These are phyloP conservation scores for Trypanosomatidae sp. DNA, from an alignment of 208 protist genomes.

Conservation along the genomic window DNA sequence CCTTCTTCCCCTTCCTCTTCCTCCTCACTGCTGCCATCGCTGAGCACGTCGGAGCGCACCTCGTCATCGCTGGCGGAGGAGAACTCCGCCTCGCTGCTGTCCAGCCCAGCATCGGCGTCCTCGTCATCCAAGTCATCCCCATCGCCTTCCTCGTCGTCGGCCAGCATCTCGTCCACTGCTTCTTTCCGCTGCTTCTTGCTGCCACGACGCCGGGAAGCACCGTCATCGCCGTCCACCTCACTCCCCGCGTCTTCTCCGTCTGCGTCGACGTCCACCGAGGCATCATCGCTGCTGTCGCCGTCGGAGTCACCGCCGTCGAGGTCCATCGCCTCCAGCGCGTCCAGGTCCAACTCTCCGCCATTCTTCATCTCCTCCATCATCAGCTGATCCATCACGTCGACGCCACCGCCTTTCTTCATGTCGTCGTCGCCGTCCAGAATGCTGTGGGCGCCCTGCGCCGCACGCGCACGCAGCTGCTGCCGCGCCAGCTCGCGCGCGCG, in stretches of 20 bases:
- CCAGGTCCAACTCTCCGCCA: slow-evolving; percentile 35
- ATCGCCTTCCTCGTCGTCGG: slow-evolving; percentile 1
- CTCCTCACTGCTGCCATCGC: slow-evolving; percentile 48
- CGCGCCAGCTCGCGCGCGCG: slow-evolving; percentile 15
- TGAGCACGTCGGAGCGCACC: slow-evolving; percentile 15
- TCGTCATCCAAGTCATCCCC: slow-evolving; percentile 8
- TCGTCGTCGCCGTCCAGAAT: slow-evolving; percentile 28
- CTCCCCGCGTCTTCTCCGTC: slow-evolving; percentile 1
- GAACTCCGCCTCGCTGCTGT: slow-evolving; percentile 34
- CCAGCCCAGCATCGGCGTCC: slow-evolving; percentile 16
- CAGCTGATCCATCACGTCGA: slow-evolving; percentile 21
- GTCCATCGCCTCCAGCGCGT: slow-evolving; percentile 43
- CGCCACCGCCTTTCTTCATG: slow-evolving; percentile 1
- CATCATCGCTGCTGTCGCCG: not conserved
- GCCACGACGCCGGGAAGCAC: not conserved
- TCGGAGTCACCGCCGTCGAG: slow-evolving; percentile 15
- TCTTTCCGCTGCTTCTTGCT: slow-evolving; percentile 15
- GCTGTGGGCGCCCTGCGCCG: slow-evolving; percentile 21
- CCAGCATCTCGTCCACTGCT: slow-evolving; percentile 12
- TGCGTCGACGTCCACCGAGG: no score
- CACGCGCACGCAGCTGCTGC: slow-evolving; percentile 14
- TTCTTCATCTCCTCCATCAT: slow-evolving; percentile 35
- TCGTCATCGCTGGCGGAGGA: slow-evolving; percentile 37
- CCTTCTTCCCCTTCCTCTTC: slow-evolving; percentile 19
- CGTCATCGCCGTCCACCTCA: slow-evolving; percentile 15